Base-by-base conservation (phyloP, 2,329 filamentous ascomycete genomes). In the Colletotrichum sp. region DNA sequence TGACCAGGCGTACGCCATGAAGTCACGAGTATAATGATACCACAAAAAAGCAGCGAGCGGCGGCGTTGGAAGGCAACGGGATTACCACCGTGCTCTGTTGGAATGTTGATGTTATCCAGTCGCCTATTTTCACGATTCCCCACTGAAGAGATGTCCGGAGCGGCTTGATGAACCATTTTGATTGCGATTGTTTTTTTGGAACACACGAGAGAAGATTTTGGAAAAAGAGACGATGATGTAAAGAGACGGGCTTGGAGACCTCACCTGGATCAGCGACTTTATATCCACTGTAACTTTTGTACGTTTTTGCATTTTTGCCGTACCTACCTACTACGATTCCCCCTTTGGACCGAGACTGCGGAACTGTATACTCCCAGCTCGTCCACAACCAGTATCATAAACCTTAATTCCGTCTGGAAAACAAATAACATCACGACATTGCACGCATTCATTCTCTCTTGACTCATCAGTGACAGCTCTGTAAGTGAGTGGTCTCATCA, bases 11-110 rank as follows among this genome's bases (percentile, higher is more conserved):
- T 66, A 69, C 52, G 56, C 75, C 77, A 76, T 58, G 71, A 70
- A 65, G 75, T 78, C 68, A 77, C 60, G 75, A 78, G 75, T 70
- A n/a, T 73, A 43, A 78, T 52, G 75, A 56, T 60, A 21, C 9
- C 21, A 75, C 26, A 34, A 61, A 70, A 64, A 73, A 65, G 67
- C 70, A 66, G 32, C 60, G 21, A 52, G 43, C 43, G 34, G 66
- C 60, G 62, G 62, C 61, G 56, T 67, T 66, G 58, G 66, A n/a
- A 62, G 36, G 64, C 60, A 36, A 18, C 43, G 68, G 52, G 55
- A 48, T 48, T 48, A 32, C 60, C 43, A 52, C 48, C 64, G 75
- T 78, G 75, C 75, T 62, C 69, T 77, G 77, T 65, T 66, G 71
- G 55, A 61, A 77, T 77, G 75, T 77, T 77, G 52, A 68, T 75